Evolutionary conservation across 1,284 basidiomycete genomes (phyloP).

Genomic region (Sporisorium reilianum): DNA sequence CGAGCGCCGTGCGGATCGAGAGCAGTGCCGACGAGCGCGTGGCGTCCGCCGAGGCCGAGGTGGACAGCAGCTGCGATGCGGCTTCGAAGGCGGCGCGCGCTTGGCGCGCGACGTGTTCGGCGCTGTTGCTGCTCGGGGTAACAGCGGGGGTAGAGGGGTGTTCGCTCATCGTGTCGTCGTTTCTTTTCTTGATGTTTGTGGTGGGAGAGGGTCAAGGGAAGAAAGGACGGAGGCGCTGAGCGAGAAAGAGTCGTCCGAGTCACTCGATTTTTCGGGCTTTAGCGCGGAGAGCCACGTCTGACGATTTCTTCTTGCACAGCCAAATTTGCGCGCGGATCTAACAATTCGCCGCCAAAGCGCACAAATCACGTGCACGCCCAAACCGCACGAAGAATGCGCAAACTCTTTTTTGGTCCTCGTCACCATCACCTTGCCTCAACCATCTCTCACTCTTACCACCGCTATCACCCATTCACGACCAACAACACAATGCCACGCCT

Average conservation of each 20-base stretch:
- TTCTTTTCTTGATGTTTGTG: neutral
- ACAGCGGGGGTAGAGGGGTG: neutral
- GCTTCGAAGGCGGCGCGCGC: conserved; percentile 52
- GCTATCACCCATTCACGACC: neutral
- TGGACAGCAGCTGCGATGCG: conserved; percentile 33
- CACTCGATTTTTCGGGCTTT: conserved; percentile 9
- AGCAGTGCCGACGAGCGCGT: conserved; percentile 48
- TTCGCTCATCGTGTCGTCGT: neutral
- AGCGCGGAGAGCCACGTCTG: conserved; percentile 8
- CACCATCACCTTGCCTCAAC: conserved; percentile 7
- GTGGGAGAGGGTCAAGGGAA: neutral
- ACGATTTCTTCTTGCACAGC: neutral
- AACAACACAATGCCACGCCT: conserved; percentile 26
- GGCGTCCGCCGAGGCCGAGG: conserved; percentile 39
- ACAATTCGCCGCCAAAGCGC: too few species aligned
- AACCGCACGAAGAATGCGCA: neutral
- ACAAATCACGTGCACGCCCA: conserved; percentile 20
- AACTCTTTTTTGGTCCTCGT: neutral
- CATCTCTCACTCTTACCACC: conserved; percentile 2
- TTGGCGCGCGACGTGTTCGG: conserved; percentile 37
- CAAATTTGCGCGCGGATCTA: neutral
- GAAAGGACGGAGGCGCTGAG: neutral
- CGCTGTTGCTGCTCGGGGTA: neutral
- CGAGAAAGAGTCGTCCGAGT: conserved; percentile 1
- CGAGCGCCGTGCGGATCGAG: conserved; percentile 54